Base-by-base conservation (phyloP, 768 basidiomycete species). In the Agaricus sinodeliciosus region DNA sequence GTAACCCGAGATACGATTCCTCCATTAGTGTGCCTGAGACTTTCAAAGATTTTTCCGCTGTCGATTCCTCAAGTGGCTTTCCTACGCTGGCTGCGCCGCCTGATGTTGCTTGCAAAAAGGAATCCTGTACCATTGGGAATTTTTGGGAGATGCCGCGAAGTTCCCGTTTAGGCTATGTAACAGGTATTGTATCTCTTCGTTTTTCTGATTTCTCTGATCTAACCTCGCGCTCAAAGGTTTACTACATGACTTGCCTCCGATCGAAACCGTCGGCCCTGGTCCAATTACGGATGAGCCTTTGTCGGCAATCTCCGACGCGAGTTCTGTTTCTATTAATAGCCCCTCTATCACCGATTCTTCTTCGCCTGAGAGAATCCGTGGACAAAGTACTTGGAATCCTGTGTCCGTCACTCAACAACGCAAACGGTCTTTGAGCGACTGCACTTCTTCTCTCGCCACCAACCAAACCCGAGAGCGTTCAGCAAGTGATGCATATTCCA, bases 271-370 rank as follows among this genome's bases (percentile, higher is more conserved):
- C 22, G 22, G 22, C 3, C 22, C 22, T 22, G 22, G 22, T 22
- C 3, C 22, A 35, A 12, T 39, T 22, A 5, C 2, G 15, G 43
- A 41, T 35, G 37, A 42, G n/a, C 43, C 44, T 15, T 43, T 31
- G 6, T 53, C 51, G 44, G 44, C n/a, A 4, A 8, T 54, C 28
- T 47, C 52, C 40, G 52, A 54, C 5, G 39, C 22, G 11, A 48
- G 45, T 19, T 47, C 52, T 48, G 48, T 41, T 19, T 47, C 52
- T 48, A 54, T 47, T 28, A 54, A 42, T 48, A 54, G 45, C 45
- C 46, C 45, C 9, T 28, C 39, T 36, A 18, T 48, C 28, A n/a
- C 31, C 37, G 41, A 44, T 45, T 48, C 44, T 34, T 47, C 25
- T 37, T 18, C 34, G 28, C 26, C 39, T 15, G 37, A 54, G n/a